Base-by-base conservation (phyloP, 2,329 filamentous ascomycete genomes). In the Diaporthe humulicola region DNA sequence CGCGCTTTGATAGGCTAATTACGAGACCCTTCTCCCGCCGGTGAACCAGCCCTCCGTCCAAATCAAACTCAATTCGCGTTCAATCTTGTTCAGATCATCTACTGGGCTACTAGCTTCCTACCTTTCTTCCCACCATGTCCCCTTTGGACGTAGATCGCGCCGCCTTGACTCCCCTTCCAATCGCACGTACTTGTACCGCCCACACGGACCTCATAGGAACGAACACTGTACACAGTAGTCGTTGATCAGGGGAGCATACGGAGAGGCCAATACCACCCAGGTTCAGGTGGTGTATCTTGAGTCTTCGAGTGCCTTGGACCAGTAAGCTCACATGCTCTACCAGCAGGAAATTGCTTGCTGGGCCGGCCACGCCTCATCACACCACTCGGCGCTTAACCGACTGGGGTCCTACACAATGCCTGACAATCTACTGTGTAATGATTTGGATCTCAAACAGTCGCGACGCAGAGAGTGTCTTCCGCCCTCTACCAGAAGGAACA, bases 1-100 rank as follows among this genome's bases (percentile, higher is more conserved):
- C 33, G 45, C 17, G 7, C 42, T 38, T 22, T 74, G 19, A 74
- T 61, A 66, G 74, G 74, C 40, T 45, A 40, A 40, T 61, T 40
- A 22, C 48, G n/a, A 45, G 17, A 45, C 45, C 30, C 42, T 66
- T 60, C 48, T 40, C 19, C 45, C 33, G 28, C 48, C 64, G 17
- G 45, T 61, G 28, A 69, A 40, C 38, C 54, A 48, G 48, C 66
- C 30, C 19, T n/a, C 48, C 48, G 48, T 50, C 33, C 48, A 66
- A 40, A 33, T 33, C 45, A 56, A 52, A 57, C 61, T 66, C 54
- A 73, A 48, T 70, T 56, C 38, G 40, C n/a, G 25, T 28, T 40
- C 56, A 50, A 58, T 36, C 56, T 48, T 67, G 33, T 45, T 58
- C 38, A 8, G 36, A 42, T 42, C 28, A 42, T 28, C 19, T 4